Evolutionary conservation across 192 early-diverging fungal genomes (phyloP).

Genomic region (Geosiphon pyriformis): DNA sequence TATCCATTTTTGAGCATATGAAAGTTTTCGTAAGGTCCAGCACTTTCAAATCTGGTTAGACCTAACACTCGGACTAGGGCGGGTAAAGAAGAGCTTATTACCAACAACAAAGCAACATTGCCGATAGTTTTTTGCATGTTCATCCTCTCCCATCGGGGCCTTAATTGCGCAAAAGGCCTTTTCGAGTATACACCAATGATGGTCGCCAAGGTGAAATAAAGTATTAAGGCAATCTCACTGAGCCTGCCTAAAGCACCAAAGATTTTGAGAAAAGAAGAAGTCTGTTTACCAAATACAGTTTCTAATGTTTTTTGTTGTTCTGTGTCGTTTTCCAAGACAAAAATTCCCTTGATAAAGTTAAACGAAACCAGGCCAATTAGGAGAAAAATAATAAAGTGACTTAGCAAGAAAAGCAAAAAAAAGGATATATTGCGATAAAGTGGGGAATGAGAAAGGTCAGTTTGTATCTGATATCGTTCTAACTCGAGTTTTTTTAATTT

Average conservation of each 20-base stretch:
- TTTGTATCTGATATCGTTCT: background rate
- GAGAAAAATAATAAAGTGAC: conserved; percentile 6
- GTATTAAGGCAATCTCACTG: conserved; percentile 15
- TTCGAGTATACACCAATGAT: conserved; percentile 24
- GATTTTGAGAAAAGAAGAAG: conserved; percentile 6
- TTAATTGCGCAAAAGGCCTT: conserved; percentile 7
- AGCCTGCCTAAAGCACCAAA: conserved; percentile 12
- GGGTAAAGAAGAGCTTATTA: conserved; percentile 19
- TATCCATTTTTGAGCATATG: conserved; percentile 7
- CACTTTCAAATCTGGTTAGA: conserved; percentile 2
- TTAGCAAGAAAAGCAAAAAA: conserved; percentile 14
- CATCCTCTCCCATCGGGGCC: conserved; percentile 6
- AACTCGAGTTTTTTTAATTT: conserved; percentile 18
- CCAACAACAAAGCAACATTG: conserved; percentile 22
- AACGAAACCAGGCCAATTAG: background rate
- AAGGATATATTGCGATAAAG: conserved; percentile 23
- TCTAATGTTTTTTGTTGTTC: conserved; percentile 3
- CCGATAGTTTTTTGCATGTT: conserved; percentile 13
- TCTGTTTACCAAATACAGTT: conserved; percentile 21
- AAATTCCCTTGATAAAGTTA: conserved; percentile 17
- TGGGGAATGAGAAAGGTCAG: conserved; percentile 13
- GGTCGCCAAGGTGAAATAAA: conserved; percentile 21
- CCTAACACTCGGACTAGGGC: conserved; percentile 16
- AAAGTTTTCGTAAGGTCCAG: conserved; percentile 24
- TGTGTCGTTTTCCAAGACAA: conserved; percentile 7